Evolutionary conservation across 164 flowering plant species (phyloP), one percentile per base, ranked within the genome.

Genomic region (Paratinospora sagittata): DNA sequence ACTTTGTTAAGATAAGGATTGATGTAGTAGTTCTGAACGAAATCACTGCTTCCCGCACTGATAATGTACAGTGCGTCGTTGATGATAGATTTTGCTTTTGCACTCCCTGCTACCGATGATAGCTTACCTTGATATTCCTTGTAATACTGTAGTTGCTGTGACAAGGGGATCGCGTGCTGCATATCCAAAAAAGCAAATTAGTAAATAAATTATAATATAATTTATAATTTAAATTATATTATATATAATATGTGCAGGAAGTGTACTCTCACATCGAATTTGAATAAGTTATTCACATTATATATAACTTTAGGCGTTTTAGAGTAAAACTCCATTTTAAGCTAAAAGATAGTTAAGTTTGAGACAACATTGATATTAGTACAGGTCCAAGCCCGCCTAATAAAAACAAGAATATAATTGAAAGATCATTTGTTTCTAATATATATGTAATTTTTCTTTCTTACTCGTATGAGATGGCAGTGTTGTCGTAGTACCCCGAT

Each of bases 401-500:
- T n/a, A n/a, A 65, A 64, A 36, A 19, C 8, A 9, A 34, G 27
- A 27, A 13, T 33, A 65, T 30, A 30, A 30, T 30, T 30, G 4
- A 30, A 30, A 30, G 3, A 30, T 4, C 2, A 30, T 4, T 30
- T 1, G 34, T 30, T 30, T n/a, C n/a, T n/a, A n/a, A n/a, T n/a
- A n/a, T n/a, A n/a, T n/a, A n/a, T n/a, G n/a, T n/a, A n/a, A 30
- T 1, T 17, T 55, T 47, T 27, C 33, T 61, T 61, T 24, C 85
- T 83, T 85, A 95, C n/a, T n/a, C 99, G 74, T 79, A 87, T 16
- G 83, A 19, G 37, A 36, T 12, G 17, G 99, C 85, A 17, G 98
- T 86, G 74, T 82, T 79, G 68, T 92, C 96, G 76, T 92, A 88
- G 79, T 87, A 95, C 58, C 99, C 99, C 67, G 96, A 83, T 36